phyloP scores from a whole-genome alignment of 2,329 filamentous ascomycete species.

The Huntiella abstrusa region DNA sequence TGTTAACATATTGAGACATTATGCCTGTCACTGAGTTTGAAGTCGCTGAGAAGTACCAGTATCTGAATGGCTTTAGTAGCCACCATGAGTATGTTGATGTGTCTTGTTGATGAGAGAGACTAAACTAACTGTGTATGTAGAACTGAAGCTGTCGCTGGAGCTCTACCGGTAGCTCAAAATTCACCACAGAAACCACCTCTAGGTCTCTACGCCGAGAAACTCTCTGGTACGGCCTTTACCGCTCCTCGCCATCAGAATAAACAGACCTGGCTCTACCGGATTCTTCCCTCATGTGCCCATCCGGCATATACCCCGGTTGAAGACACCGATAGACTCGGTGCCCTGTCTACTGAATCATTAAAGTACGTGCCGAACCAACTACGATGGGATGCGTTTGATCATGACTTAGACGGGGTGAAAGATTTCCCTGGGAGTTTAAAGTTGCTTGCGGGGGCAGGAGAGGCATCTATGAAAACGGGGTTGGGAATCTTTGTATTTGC shows the following conservation, averaged over 20 bases:
- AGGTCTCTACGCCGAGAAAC: constrained; percentile 67
- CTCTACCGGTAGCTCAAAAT: constrained; percentile 58
- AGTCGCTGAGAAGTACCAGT: constrained; percentile 43
- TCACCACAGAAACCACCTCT: constrained; percentile 63
- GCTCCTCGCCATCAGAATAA: constrained; percentile 49
- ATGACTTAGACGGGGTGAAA: constrained; percentile 32
- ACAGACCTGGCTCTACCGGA: constrained; percentile 55
- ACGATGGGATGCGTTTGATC: constrained; percentile 59
- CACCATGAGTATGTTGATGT: constrained; percentile 50
- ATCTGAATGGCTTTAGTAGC: constrained; percentile 59
- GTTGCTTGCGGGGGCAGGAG: constrained; percentile 57
- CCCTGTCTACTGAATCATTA: constrained; percentile 25
- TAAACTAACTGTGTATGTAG: constrained; percentile 21
- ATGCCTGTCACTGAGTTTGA: constrained; percentile 26
- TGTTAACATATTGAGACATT: background rate
- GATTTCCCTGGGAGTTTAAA: constrained; percentile 38
- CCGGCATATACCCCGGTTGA: constrained; percentile 25
- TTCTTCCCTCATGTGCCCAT: constrained; percentile 45
- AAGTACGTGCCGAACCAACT: constrained; percentile 67
- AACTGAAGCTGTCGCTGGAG: constrained; percentile 55
- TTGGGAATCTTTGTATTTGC: constrained; percentile 61
- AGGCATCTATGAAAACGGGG: constrained; percentile 55
- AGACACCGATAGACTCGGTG: constrained; percentile 11
- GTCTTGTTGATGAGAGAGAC: background rate
- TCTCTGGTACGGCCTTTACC: constrained; percentile 55